Base-by-base conservation (phyloP, 805 yeast species). In the Pichia thaimueangensis region DNA sequence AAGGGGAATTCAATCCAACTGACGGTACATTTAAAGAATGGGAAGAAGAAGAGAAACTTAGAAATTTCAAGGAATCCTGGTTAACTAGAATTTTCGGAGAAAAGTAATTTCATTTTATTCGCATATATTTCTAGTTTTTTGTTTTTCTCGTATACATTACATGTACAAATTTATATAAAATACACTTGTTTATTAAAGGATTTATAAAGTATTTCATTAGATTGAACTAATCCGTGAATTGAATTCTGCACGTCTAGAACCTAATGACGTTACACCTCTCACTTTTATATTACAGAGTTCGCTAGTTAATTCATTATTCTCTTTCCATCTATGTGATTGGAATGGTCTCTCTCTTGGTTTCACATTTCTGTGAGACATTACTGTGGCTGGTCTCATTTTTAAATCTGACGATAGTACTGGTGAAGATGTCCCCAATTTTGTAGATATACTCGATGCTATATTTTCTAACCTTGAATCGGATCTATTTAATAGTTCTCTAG, bases 1-100 rank as follows among this genome's bases (percentile, higher is more conserved):
- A 64, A 32, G 79, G 79, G 10, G 74, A 67, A 34, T 59, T 61
- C 45, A 53, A 59, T 37, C 66, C 70, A 1, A 58, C 58, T 1
- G 76, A 71, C 39, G 76, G 76, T 0, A 61, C 70, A 1, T 55
- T 71, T 5, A 55, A 71, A n/a, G 53, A 66, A 37, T 73, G 70
- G 53, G 53, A 61, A 11, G 70, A 67, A 13, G 66, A 64, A 33
- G 79, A 73, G 48, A 64, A 58, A 42, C 44, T 51, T 13, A 59
- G 60, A 39, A 53, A 57, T 9, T 73, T 71, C 45, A 49, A 54
- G 28, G 51, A 62, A 24, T 57, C 68, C 22, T 64, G 69, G 69
- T 32, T 67, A 17, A 68, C 73, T 1, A 52, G 56, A 43, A 45
- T 71, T 4, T 72, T 72, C 54, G 77, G 77, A 13, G 64, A 61